Percentiles rank a stretch among this genome's conserved stretches.
Conservation (phyloP, 2,329 filamentous ascomycete species). For the Penicillium sp. region DNA sequence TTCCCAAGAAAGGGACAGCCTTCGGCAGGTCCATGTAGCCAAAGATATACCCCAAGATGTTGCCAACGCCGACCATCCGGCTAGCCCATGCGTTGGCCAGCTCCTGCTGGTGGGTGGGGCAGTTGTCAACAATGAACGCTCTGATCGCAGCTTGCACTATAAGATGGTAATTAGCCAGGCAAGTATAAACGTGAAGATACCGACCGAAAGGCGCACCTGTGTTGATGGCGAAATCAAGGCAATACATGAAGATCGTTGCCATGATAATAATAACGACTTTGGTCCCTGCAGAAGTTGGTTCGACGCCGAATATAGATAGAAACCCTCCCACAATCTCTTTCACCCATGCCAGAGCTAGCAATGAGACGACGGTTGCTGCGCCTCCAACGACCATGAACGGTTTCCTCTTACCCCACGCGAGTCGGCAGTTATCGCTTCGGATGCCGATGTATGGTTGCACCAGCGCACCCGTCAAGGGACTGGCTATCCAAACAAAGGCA, state of each 20-base stretch:
- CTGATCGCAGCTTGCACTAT: conserved; percentile 69
- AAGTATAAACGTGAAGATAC: not conserved
- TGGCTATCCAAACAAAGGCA: conserved; percentile 81
- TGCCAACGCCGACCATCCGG: conserved; percentile 79
- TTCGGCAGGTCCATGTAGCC: conserved; percentile 78
- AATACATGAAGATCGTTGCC: conserved; percentile 82
- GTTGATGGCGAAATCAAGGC: conserved; percentile 93
- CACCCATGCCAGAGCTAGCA: conserved; percentile 71
- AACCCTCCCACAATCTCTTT: conserved; percentile 68
- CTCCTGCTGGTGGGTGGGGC: conserved; percentile 90
- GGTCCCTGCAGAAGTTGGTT: conserved; percentile 62
- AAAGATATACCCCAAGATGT: conserved; percentile 85
- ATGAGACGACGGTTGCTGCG: conserved; percentile 62
- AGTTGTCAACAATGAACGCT: conserved; percentile 84
- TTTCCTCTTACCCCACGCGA: conserved; percentile 73
- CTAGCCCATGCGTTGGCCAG: conserved; percentile 92
- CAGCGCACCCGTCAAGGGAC: conserved; percentile 72
- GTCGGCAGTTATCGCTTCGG: conserved; percentile 72
- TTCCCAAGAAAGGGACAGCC: conserved; percentile 73
- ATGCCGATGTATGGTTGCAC: conserved; percentile 83
- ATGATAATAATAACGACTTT: conserved; percentile 68
- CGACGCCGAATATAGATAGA: conserved; percentile 67
- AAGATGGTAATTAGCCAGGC: conserved; percentile 4
- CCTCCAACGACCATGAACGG: conserved; percentile 76
- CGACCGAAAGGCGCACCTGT: conserved; percentile 56